phyloP scores from a whole-genome alignment of 164 flowering plant genomes.

The Annona cherimola region DNA sequence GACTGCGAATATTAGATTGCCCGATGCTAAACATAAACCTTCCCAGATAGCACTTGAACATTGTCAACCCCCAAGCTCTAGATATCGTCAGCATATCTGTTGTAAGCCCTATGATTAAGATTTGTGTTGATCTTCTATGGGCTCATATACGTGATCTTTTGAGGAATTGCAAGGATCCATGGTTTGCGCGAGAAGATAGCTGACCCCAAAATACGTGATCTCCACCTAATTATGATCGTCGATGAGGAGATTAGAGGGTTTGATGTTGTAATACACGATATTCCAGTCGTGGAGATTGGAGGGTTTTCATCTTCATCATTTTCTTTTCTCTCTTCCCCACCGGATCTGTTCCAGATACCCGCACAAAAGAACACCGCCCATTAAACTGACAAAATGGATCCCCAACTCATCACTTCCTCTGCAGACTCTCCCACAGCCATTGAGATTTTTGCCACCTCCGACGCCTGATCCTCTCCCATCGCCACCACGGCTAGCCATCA shows the following conservation, averaged over 20 bases:
- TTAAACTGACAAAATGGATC: no score
- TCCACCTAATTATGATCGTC: constrained; percentile 50
- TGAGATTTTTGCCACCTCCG: no score
- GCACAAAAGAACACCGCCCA: no score
- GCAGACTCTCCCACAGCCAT: no score
- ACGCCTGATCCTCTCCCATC: no score
- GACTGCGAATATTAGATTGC: constrained; percentile 76
- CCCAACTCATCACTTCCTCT: no score
- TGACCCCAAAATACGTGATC: constrained; percentile 81
- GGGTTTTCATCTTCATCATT: constrained; percentile 8
- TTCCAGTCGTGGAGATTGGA: constrained; percentile 52
- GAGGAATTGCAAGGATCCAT: constrained; percentile 83
- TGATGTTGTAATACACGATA: constrained; percentile 83
- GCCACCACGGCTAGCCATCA: no score
- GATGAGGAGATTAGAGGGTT: constrained; percentile 71
- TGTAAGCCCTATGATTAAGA: constrained; percentile 67
- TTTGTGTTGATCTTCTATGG: constrained; percentile 86
- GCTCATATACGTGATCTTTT: constrained; percentile 90
- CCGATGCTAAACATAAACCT: constrained; percentile 63
- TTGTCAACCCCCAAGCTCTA: constrained; percentile 85
- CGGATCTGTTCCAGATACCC: no score
- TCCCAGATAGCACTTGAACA: constrained; percentile 82
- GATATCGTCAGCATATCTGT: constrained; percentile 82
- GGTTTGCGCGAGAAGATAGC: constrained; percentile 58
- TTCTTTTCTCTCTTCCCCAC: no score